Conservation (phyloP, 345 rosid genomes). For the Heritiera fomes region DNA sequence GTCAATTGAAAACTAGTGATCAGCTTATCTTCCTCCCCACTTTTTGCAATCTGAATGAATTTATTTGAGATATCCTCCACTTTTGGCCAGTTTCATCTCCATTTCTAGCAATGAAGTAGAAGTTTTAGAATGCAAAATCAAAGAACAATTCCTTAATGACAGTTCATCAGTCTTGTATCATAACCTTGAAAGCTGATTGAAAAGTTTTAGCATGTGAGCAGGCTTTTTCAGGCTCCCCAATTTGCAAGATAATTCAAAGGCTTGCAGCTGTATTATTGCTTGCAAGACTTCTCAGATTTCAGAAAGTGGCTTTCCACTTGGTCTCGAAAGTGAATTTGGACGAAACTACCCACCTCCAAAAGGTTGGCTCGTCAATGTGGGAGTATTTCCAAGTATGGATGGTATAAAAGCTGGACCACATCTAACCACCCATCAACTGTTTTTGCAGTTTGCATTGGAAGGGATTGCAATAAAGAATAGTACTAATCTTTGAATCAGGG, state of each 20-base stretch:
- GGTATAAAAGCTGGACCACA: constrained; percentile 24
- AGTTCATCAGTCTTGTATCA: neutral
- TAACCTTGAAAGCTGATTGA: neutral
- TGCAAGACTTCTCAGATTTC: neutral
- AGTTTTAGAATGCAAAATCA: neutral
- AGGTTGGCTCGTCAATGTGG: neutral
- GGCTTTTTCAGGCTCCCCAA: constrained; percentile 8
- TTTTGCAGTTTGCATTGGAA: neutral
- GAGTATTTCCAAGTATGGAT: neutral
- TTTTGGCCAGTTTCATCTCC: neutral
- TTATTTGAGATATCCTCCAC: neutral
- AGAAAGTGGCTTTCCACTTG: neutral
- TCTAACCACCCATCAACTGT: neutral
- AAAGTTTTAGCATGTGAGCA: constrained; percentile 13
- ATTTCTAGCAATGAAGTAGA: neutral
- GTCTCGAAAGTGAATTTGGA: constrained; percentile 5
- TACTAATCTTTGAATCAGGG: neutral
- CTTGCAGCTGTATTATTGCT: constrained; percentile 14
- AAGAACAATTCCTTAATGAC: neutral
- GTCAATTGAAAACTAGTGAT: constrained; percentile 1
- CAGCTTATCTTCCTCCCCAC: neutral
- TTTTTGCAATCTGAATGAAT: neutral
- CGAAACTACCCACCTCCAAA: neutral
- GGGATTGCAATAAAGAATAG: neutral
- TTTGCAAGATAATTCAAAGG: constrained; percentile 5